Evolutionary conservation across 345 rosid species (phyloP), one percentile per base, ranked within the genome.

Genomic region (Microthlaspi erraticum): DNA sequence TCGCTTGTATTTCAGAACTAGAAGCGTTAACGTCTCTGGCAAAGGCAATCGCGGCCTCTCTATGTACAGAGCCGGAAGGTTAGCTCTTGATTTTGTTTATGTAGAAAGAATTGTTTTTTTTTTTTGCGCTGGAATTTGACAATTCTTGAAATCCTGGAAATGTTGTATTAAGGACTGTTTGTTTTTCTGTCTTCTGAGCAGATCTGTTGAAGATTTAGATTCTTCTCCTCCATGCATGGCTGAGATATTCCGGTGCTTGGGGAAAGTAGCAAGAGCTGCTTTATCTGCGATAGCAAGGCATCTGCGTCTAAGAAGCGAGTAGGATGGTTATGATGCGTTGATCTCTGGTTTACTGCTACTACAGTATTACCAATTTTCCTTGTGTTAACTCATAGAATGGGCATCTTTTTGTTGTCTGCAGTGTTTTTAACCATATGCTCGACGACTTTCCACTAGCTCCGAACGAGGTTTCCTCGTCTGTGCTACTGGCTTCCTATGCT

Each of bases 301-400:
- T 86, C 93, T 93, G 60, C 96, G 97, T 70, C 64, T 93, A 74
- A 84, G 92, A 82, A 89, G 95, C 96, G 96, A 91, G 98, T 93
- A 89, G 87, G 79, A 80, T 78, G 72, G 56, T 61, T 56, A 58
- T 81, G 80, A 59, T 64, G 67, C 71, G 46, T 71, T 57, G 14
- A 64, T 76, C 57, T 59, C 68, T 74, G 18, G 46, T 50, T 58
- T 63, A 26, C 23, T 60, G 45, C 54, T 53, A 10, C 11, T 44
- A 6, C 1, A 23, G n/a, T 17, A 31, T 54, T 19, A 50, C 29
- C 50, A 20, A 55, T 72, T 50, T 60, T 2, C 44, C 31, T 61
- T 29, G 33, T 16, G 5, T 31, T 9, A 45, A 36, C 44, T 60
- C 59, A 69, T 53, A 52, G 29, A 60, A 73, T 77, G 53, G 61